Evolutionary conservation across 2,329 filamentous ascomycete species (phyloP), one percentile per base, ranked within the genome.

Genomic region (Chaetomium strumarium): DNA sequence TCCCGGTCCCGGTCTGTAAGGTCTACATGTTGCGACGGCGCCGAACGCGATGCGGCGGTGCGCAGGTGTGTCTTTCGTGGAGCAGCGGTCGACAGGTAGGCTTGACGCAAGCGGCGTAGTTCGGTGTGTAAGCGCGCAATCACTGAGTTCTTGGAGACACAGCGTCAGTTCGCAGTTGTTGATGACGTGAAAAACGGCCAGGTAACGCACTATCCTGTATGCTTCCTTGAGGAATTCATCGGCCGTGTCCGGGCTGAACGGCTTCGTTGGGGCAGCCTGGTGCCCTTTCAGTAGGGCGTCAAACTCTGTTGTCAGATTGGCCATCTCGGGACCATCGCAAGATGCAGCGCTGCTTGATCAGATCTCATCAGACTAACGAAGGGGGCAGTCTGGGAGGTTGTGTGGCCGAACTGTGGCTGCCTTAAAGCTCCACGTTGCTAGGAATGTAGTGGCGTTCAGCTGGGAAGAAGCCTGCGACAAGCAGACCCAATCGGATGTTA

Each of bases 181-280:
- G n/a, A 11, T 11, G 2, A 8, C n/a, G 12, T 12, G 16, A 2
- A 17, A 40, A 17, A 10, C 10, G 38, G 38, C 17, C 11, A 17
- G 17, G 16, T 19, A 10, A 61, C 79, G 64, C 74, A 95, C 91
- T 69, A 97, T 96, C 67, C 86, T 83, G 71, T 95, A 93, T 49
- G 93, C 93, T 71, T 97, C 92, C 66, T 92, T 90, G 33, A 97
- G 75, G 67, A 97, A 99, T 63, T 87, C 86, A 67, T 96, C 88
- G 46, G 93, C 79, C 61, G 70, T 77, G 59, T 78, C 73, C 45
- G 75, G 62, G 52, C 67, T 73, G 58, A 75, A 75, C 57, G 65
- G 63, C 49, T 64, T 71, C 12, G 78, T 75, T 8, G 75, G 70
- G 29, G 73, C 71, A 41, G 78, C 77, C 68, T 80, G 72, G 56